Evolutionary conservation across 2,329 filamentous ascomycete species (phyloP).

Genomic region (Colletotrichum gigasporum): DNA sequence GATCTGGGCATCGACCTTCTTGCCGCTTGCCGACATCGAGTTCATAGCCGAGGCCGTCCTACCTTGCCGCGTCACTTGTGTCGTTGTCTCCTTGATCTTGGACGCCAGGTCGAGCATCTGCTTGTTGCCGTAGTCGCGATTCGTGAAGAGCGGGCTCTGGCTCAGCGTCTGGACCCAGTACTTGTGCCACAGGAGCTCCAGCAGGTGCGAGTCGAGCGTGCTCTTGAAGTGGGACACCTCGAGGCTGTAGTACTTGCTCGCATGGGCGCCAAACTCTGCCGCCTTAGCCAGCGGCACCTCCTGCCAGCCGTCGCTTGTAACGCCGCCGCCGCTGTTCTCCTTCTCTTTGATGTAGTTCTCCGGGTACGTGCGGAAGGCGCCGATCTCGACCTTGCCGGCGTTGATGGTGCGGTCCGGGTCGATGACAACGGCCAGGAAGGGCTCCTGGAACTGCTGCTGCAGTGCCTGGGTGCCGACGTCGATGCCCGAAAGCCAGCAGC

Average conservation of each 20-base stretch:
- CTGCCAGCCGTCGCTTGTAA: slow-evolving; percentile 68
- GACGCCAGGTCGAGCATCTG: slow-evolving; percentile 89
- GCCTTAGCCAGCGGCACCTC: slow-evolving; percentile 92
- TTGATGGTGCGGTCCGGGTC: slow-evolving; percentile 96
- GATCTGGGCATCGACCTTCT: slow-evolving; percentile 57
- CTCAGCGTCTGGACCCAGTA: slow-evolving; percentile 98
- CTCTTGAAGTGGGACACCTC: slow-evolving; percentile 96
- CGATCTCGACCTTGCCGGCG: slow-evolving; percentile 95
- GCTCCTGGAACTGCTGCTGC: slow-evolving; percentile 87
- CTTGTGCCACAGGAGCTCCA: slow-evolving; percentile 96
- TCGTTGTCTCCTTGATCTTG: slow-evolving; percentile 77
- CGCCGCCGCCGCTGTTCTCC: slow-evolving; percentile 42
- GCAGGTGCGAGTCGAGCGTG: slow-evolving; percentile 83
- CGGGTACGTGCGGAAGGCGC: slow-evolving; percentile 93
- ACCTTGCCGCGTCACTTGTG: slow-evolving; percentile 43
- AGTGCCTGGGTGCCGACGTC: slow-evolving; percentile 89
- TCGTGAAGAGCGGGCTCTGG: slow-evolving; percentile 88
- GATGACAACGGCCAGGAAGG: slow-evolving; percentile 92
- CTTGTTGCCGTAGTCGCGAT: slow-evolving; percentile 91
- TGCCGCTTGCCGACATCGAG: slow-evolving; percentile 38
- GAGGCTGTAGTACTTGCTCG: slow-evolving; percentile 88
- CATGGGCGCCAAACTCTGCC: slow-evolving; percentile 94
- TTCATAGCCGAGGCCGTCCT: slow-evolving; percentile 37
- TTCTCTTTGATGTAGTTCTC: slow-evolving; percentile 69
- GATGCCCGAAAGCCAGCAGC: slow-evolving; percentile 97